Percentiles rank a stretch among this genome's conserved stretches.
Evolutionary conservation across 768 basidiomycete genomes (phyloP).

Genomic region (Boletus fagicola): DNA sequence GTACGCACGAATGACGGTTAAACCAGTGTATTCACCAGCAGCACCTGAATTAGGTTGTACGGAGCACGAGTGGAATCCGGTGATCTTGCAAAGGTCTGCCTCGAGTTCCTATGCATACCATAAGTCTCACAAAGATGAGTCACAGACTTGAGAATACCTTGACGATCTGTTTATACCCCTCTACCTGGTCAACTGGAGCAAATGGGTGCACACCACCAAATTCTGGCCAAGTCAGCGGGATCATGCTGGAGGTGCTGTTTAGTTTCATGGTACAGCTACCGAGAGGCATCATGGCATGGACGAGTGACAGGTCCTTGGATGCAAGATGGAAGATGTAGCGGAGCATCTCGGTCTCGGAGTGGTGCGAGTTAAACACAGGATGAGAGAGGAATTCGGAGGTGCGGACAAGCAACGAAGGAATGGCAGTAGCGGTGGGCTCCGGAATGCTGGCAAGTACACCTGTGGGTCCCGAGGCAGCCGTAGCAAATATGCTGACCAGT

Average conservation of each 20-base stretch:
- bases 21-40: constrained; percentile 96
- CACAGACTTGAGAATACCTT: constrained; percentile 43
- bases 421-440: constrained; percentile 38
- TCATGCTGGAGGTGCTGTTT: constrained; percentile 98
- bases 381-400: constrained; percentile 76
- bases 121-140: constrained; percentile 8
- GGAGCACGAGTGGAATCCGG: constrained; percentile 94
- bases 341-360: constrained; percentile 98
- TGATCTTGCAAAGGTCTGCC: constrained; percentile 85
- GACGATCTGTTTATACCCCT: constrained; percentile 82
- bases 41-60: constrained; percentile 99
- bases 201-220: constrained; percentile 92
- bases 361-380: constrained; percentile 93
- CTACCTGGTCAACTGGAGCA: constrained; percentile 82
- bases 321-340: constrained; percentile 94
- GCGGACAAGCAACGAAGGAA: constrained; percentile 58
- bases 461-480: constrained; percentile 52
- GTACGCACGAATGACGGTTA: constrained; percentile 91
- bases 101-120: constrained; percentile 73
- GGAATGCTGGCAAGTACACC: constrained; percentile 49
- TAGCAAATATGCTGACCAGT: constrained; percentile 79
- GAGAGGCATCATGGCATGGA: constrained; percentile 94
- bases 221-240: constrained; percentile 92
- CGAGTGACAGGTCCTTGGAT: constrained; percentile 90
- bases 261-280: constrained; percentile 98